These are phyloP conservation scores for Uronychia setigera DNA, from an alignment of 73 alveolate genomes.

Conservation along the genomic window DNA sequence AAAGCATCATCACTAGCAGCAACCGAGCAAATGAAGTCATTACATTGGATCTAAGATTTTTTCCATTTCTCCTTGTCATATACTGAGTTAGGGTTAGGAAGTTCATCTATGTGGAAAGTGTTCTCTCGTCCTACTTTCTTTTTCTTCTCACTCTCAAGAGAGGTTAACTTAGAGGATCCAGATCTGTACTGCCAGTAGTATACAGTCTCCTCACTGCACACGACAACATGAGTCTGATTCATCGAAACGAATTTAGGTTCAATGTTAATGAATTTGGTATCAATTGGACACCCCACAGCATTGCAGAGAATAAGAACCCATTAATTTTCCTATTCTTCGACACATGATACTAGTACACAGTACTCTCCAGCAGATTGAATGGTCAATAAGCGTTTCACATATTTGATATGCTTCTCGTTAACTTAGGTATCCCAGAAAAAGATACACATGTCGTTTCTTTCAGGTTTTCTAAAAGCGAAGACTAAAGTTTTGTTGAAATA, in stretches of 20 bases:
- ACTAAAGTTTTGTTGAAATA: constrained; percentile 96
- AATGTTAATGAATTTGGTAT: constrained; percentile 89
- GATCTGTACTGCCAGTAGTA: constrained; percentile 84
- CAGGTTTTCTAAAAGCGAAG: constrained; percentile 95
- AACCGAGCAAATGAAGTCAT: constrained; percentile 96
- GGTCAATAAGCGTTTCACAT: constrained; percentile 74
- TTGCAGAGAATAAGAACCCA: constrained; percentile 92
- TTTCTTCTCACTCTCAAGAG: constrained; percentile 71
- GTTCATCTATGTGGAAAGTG: constrained; percentile 96
- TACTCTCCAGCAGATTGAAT: constrained; percentile 83
- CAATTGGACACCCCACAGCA: constrained; percentile 98
- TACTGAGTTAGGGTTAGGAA: constrained; percentile 82
- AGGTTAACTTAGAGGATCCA: constrained; percentile 39
- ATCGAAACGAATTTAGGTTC: constrained; percentile 97
- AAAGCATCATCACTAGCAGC: constrained; percentile 95
- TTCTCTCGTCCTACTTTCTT: constrained; percentile 95
- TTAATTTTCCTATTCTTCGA: constrained; percentile 60
- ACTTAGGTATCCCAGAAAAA: constrained; percentile 96
- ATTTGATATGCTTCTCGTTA: constrained; percentile 84
- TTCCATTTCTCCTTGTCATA: constrained; percentile 85
- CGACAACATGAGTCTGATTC: constrained; percentile 98
- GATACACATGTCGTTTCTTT: constrained; percentile 96
- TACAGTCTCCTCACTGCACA: constrained; percentile 82
- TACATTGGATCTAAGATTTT: constrained; percentile 70
- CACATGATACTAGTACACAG: constrained; percentile 79